Conservation (phyloP, 805 yeast species). For the Candida silvatica region DNA sequence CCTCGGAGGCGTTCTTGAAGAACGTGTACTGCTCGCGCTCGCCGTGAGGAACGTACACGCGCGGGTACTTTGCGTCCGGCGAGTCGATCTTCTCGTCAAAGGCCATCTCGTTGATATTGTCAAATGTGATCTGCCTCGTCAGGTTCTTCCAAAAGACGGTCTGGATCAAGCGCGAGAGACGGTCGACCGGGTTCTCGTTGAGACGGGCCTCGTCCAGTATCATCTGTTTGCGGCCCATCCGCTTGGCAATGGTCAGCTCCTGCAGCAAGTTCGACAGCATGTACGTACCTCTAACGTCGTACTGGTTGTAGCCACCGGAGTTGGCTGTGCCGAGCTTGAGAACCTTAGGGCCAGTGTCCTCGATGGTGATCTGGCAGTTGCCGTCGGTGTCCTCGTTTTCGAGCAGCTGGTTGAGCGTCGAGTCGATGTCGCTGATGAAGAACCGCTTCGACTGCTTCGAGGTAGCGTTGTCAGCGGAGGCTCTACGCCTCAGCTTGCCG, state of each 20-base stretch:
- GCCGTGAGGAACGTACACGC: conserved; percentile 69
- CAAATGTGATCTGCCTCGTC: conserved; percentile 60
- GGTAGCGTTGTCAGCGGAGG: conserved; percentile 41
- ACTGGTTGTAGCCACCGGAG: conserved; percentile 70
- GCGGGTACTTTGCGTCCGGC: conserved; percentile 52
- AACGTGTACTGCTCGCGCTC: conserved; percentile 68
- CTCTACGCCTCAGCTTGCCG: conserved; percentile 29
- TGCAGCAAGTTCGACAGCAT: conserved; percentile 81
- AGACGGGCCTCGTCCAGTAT: conserved; percentile 75
- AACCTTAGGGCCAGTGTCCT: conserved; percentile 81
- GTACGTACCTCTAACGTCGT: conserved; percentile 78
- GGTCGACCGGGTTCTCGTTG: conserved; percentile 78
- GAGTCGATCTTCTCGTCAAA: conserved; percentile 67
- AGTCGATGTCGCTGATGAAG: conserved; percentile 67
- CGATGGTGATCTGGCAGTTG: conserved; percentile 78
- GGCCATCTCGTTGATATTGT: conserved; percentile 62
- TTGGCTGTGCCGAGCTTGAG: conserved; percentile 73
- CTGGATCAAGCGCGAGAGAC: conserved; percentile 65
- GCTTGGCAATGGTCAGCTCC: conserved; percentile 80
- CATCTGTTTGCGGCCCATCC: conserved; percentile 71
- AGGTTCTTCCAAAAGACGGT: conserved; percentile 75
- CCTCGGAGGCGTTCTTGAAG: conserved; percentile 43
- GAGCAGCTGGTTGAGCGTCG: conserved; percentile 60
- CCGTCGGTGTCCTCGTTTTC: conserved; percentile 78
- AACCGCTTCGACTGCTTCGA: conserved; percentile 35